A percentile compares a stretch with the other conserved stretches of the same genome.
phyloP scores from a whole-genome alignment of 257 asterid species.

The Ballota nigra region DNA sequence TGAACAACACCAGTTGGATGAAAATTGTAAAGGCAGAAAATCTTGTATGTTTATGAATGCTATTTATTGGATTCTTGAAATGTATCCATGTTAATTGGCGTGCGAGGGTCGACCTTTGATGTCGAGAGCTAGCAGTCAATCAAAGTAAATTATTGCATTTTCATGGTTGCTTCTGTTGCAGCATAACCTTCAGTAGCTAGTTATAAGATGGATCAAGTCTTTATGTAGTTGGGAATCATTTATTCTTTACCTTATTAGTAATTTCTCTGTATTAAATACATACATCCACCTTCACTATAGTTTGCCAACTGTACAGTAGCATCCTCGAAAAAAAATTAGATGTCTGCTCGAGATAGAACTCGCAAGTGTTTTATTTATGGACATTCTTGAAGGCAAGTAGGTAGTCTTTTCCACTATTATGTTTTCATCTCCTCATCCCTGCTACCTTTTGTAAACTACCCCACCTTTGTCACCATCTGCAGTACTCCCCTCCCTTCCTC shows the following conservation, averaged over 20 bases:
- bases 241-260: neutral
- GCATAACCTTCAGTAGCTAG: neutral
- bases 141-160: neutral
- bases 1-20: neutral
- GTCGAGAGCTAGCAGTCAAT: neutral
- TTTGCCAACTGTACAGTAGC: neutral
- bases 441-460: neutral
- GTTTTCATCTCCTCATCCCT: neutral
- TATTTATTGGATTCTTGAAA: neutral
- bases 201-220: neutral
- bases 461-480: neutral
- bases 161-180: neutral
- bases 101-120: neutral
- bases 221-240: neutral
- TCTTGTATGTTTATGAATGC: neutral
- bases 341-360: slow-evolving; percentile 1
- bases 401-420: neutral
- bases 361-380: neutral
- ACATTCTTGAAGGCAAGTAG: neutral
- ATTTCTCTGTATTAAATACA: neutral
- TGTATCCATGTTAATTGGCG: neutral
- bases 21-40: neutral
- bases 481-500: neutral
- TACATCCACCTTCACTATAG: neutral
- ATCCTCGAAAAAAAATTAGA: neutral